Base-by-base conservation (phyloP, 2,329 filamentous ascomycete genomes). In the Helminthosporium solani region DNA sequence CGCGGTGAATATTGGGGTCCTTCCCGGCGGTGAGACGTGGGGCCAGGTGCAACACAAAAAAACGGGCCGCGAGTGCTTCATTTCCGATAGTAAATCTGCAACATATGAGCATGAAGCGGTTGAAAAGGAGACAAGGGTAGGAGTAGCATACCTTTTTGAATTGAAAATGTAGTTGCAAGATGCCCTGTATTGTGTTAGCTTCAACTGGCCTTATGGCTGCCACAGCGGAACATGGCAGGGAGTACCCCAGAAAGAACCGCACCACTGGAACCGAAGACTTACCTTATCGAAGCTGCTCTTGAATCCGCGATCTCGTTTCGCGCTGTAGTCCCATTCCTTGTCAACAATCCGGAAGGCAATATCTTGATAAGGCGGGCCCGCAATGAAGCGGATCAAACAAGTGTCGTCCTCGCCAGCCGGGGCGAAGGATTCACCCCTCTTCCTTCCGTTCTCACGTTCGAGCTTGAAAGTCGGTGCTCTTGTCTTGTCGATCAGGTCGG, bases 271-370 rank as follows among this genome's bases (percentile, higher is more conserved):
- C 6, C 30, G 20, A 11, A 33, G n/a, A 73, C 82, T 55, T 82
- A 94, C 90, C 85, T 96, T 96, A 73, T 99, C 94, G 70, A 97
- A 99, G 53, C 88, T 95, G 72, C 91, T 96, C 69, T 83, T 91
- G 74, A 97, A 99, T 1, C 94, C 95, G 49, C 94, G 82, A 61
- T 99, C 94, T 60, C 86, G 83, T 74, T 96, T 97, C 2, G 92
- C 89, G 68, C 90, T 96, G 68, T 96, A 99, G 71, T 99, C 94
- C 94, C 94, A 99, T 72, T 99, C 94, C 54, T 94, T 92, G 71
- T 99, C 94, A 31, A 99, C 91, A 57, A 99, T 96, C 31, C 92
- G 84, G 66, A 99, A 99, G 7, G 92, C 94, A 64, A 99, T 86
- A 64, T 99, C 94, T 70, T 96, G 89, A 67, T 99, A 99, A 4